Conservation (phyloP, 1,284 basidiomycete species). For the Trichosporon coremiiforme region DNA sequence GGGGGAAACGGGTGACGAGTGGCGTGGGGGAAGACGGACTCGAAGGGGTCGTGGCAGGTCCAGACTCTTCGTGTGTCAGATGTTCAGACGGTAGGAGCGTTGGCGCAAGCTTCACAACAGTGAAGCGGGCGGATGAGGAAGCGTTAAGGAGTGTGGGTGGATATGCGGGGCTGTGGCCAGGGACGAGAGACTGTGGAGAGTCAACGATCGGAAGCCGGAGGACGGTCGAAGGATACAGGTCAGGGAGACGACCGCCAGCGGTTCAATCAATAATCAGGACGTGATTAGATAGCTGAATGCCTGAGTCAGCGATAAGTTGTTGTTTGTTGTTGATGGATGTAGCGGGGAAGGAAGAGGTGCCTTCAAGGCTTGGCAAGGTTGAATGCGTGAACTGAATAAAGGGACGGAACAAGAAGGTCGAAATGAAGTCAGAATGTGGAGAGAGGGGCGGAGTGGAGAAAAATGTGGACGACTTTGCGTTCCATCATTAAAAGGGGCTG, state of each 20-base stretch:
- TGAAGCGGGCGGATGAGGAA: not conserved
- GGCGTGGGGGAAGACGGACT: not conserved
- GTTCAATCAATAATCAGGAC: constrained; percentile 11
- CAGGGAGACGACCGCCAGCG: not conserved
- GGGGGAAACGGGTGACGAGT: not conserved
- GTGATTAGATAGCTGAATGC: constrained; percentile 5
- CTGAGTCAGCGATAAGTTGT: constrained; percentile 8
- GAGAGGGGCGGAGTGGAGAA: not conserved
- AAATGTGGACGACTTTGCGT: not conserved
- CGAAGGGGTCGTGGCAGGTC: not conserved
- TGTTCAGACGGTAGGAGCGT: not conserved
- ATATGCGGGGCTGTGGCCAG: not conserved
- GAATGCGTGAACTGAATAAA: constrained; percentile 3
- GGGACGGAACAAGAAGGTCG: not conserved
- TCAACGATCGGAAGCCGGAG: not conserved
- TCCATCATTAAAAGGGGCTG: constrained; percentile 5
- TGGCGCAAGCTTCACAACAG: not conserved
- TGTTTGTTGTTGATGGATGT: not conserved
- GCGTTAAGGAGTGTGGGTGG: not conserved
- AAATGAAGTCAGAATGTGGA: constrained; percentile 12
- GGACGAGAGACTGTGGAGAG: not conserved
- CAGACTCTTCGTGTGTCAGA: not conserved
- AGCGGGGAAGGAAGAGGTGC: not conserved
- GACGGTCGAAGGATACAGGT: not conserved
- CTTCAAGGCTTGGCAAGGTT: not conserved